Base-by-base conservation (phyloP, 495 filamentous ascomycete species). In the Neurospora discreta region DNA sequence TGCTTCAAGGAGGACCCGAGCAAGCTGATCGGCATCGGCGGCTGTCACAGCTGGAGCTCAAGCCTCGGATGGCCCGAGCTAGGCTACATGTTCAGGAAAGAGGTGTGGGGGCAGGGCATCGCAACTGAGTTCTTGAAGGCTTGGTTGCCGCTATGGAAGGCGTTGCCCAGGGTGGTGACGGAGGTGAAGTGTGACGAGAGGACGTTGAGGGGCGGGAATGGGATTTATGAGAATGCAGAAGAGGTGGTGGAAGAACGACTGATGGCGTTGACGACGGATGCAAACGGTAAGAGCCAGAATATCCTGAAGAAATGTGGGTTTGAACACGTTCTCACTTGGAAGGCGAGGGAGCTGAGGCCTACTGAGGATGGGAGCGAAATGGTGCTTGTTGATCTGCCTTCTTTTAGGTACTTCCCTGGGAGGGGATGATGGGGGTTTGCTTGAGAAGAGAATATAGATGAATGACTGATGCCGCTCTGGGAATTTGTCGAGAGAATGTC, bases 91-190 rank as follows among this genome's bases (percentile, higher is more conserved):
- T 72, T 87, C 36, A 75, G 73, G 40, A 77, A 71, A 44, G 82
- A 85, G 71, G 46, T 39, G 39, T 87, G 85, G 84, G 84, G 84
- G 0, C 78, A 74, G 70, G 85, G 85, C 39, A 74, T 82, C 30
- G 85, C 75, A 20, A 84, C 82, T 0, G 85, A 87, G 74, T 85
- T 86, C 71, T 16, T 86, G 43, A 74, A 46, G 39, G 84, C 76
- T 16, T 84, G 81, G 65, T 33, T 84, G 36, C 39, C 39, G 11
- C 72, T 74, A n/a, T 86, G 81, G 78, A 78, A 76, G 69, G 74
- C 41, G 42, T 69, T 87, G 71, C 81, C 80, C 65, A 75, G 85
- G 71, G 75, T 78, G 26, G 77, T 75, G 74, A 72, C 71, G 10
- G 79, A 80, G 74, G 16, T 80, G 8, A 68, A 43, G 67, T 77